A percentile compares a stretch with the other conserved stretches of the same genome.
Evolutionary conservation across 257 asterid species (phyloP).

Genomic region (Solanum gracilifrons): DNA sequence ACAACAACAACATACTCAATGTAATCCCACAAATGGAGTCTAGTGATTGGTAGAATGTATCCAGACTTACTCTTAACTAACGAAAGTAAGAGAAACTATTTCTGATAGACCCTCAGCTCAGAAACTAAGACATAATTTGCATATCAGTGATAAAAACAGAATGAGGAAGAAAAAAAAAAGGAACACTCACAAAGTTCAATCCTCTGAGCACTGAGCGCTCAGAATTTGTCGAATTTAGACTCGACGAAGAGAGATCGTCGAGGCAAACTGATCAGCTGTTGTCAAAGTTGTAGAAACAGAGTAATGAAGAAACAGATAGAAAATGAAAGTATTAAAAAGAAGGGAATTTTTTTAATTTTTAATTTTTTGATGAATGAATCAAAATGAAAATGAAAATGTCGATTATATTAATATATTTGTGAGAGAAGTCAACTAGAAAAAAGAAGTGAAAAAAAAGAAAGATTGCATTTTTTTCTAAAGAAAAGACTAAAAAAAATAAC

Average conservation of each 20-base stretch:
- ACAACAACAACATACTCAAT: not conserved
- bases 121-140: not conserved
- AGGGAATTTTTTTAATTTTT: not conserved
- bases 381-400: not conserved
- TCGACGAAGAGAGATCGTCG: not conserved
- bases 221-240: not conserved
- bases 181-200: not conserved
- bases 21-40: not conserved
- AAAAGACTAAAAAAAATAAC: not conserved
- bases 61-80: not conserved
- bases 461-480: not conserved
- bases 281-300: not conserved
- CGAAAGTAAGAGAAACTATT: not conserved
- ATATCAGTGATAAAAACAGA: not conserved
- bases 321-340: not conserved
- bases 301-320: not conserved
- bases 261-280: not conserved
- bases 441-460: not conserved
- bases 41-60: not conserved
- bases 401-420: not conserved
- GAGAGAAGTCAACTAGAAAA: not conserved
- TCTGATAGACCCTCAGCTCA: not conserved
- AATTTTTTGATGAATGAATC: not conserved
- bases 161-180: not conserved
- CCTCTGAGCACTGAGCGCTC: not conserved